phyloP scores from a whole-genome alignment of 2,329 filamentous ascomycete genomes.

The Harringtonia aguacate region DNA sequence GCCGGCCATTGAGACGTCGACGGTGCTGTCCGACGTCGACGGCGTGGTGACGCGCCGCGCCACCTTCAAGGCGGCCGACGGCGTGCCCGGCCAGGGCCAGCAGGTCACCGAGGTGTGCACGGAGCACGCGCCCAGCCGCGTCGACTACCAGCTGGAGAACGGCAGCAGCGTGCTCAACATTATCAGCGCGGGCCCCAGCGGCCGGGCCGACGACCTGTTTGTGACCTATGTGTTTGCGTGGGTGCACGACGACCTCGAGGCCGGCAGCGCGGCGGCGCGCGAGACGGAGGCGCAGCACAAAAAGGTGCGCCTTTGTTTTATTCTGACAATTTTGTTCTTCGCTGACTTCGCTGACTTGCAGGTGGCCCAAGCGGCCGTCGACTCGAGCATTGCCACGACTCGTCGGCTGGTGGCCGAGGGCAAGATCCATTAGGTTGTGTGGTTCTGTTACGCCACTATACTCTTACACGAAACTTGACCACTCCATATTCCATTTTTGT shows the following conservation, averaged over 20 bases:
- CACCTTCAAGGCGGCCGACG: conserved; percentile 8
- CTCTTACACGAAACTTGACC: no score
- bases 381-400: conserved; percentile 16
- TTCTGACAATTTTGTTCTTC: neutral
- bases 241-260: conserved; percentile 13
- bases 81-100: neutral
- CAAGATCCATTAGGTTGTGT: conserved; percentile 6
- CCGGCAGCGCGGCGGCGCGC: conserved; percentile 13
- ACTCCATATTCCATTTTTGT: no score
- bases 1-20: conserved; percentile 18
- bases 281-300: conserved; percentile 13
- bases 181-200: conserved; percentile 15
- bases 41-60: conserved; percentile 9
- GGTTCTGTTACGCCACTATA: no score
- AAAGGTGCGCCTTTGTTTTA: conserved; percentile 7
- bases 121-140: conserved; percentile 17
- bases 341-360: neutral
- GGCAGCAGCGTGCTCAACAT: conserved; percentile 22
- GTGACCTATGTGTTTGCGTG: conserved; percentile 24
- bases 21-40: conserved; percentile 17
- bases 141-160: conserved; percentile 20
- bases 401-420: conserved; percentile 14
- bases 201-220: conserved; percentile 15
- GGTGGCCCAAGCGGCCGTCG: conserved; percentile 17
- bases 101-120: conserved; percentile 19